These are phyloP conservation scores for Ogataea methylovora DNA, from an alignment of 805 yeast genomes.

Conservation along the genomic window DNA sequence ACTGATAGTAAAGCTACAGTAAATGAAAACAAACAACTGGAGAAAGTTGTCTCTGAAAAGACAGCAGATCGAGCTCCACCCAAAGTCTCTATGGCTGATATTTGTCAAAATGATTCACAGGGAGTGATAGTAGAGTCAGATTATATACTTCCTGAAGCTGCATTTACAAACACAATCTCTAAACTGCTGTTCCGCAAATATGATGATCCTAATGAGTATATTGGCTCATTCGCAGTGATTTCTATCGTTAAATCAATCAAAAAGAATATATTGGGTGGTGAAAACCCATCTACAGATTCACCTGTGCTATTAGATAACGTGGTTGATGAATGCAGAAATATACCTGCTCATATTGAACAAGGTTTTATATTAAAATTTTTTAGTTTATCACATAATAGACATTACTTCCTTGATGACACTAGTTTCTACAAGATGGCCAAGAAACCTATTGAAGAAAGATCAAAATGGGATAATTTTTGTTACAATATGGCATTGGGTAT, in stretches of 20 bases:
- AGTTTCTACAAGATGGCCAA: slow-evolving; percentile 4
- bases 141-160: slow-evolving; percentile 1
- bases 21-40: too few relatives aligned
- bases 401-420: slow-evolving; percentile 10
- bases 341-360: slow-evolving; percentile 10
- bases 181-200: slow-evolving; percentile 8
- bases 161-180: slow-evolving; percentile 6
- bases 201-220: slow-evolving; percentile 12
- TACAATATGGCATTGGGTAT: slow-evolving; percentile 11
- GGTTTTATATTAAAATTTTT: slow-evolving; percentile 8
- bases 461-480: slow-evolving; percentile 12
- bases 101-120: too few relatives aligned
- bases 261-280: slow-evolving; percentile 9
- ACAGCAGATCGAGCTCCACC: too few relatives aligned
- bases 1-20: too few relatives aligned
- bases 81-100: too few relatives aligned
- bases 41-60: too few relatives aligned
- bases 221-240: slow-evolving; percentile 17
- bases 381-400: slow-evolving; percentile 12
- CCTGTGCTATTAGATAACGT: slow-evolving; percentile 8
- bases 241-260: slow-evolving; percentile 15
- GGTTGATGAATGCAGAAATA: slow-evolving; percentile 5
- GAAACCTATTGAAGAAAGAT: slow-evolving; percentile 4
- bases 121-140: too few relatives aligned
- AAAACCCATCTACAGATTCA: slow-evolving; percentile 3